A percentile compares a stretch with the other conserved stretches of the same genome.
phyloP scores from a whole-genome alignment of 345 rosid species.

The Raphanus raphanistrum region DNA sequence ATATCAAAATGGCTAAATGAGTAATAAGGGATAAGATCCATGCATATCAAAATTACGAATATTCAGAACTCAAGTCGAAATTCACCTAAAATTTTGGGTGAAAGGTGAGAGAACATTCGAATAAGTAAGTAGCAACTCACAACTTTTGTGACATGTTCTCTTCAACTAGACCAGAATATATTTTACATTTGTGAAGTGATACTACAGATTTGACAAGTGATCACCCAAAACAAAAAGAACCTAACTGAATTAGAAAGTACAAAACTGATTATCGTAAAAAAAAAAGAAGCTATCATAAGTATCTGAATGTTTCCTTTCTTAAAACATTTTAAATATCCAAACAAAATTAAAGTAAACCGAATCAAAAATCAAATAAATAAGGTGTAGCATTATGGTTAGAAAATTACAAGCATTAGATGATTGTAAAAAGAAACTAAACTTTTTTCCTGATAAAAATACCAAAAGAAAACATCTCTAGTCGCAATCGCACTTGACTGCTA shows the following conservation, averaged over 20 bases:
- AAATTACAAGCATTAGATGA: background rate
- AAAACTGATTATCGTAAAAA: background rate
- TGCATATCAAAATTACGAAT: background rate
- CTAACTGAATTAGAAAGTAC: background rate
- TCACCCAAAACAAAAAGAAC: background rate
- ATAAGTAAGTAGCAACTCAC: background rate
- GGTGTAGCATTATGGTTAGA: background rate
- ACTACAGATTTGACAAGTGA: background rate
- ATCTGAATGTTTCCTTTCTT: background rate
- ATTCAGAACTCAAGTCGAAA: background rate
- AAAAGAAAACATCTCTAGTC: background rate
- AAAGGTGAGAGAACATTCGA: background rate
- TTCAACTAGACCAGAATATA: background rate
- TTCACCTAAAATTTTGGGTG: background rate
- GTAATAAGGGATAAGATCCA: background rate
- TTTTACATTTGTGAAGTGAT: background rate
- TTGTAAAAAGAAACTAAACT: background rate
- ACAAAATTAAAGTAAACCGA: background rate
- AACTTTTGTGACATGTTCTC: background rate
- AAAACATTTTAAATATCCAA: background rate
- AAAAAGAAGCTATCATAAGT: background rate
- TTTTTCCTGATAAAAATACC: background rate
- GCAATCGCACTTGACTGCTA: slow-evolving; percentile 27
- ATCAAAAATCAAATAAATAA: background rate
- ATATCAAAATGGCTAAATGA: background rate